Conservation (phyloP, 2,329 filamentous ascomycete species). For the Scytalidium sp. region DNA sequence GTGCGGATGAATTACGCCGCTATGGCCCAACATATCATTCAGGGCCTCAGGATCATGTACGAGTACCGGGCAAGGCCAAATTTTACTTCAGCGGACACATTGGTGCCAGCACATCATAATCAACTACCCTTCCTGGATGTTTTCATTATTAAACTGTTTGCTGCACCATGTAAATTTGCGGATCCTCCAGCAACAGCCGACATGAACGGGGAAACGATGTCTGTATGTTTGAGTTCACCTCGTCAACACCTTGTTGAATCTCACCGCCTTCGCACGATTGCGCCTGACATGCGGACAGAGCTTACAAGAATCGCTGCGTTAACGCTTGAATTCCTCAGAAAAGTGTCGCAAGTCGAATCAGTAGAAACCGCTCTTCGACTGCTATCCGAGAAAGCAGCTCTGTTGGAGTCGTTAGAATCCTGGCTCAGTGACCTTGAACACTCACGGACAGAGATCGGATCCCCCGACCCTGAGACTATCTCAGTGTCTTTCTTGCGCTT, state of each 20-base stretch:
- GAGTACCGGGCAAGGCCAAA: slow-evolving; percentile 36
- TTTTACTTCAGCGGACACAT: slow-evolving; percentile 20
- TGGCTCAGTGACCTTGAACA: slow-evolving; percentile 31
- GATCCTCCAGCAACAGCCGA: slow-evolving; percentile 23
- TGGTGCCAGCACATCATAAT: slow-evolving; percentile 29
- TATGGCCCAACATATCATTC: slow-evolving; percentile 41
- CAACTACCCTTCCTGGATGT: slow-evolving; percentile 37
- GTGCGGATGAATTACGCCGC: slow-evolving; percentile 35
- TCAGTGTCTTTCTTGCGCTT: slow-evolving; percentile 32
- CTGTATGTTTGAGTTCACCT: slow-evolving; percentile 16
- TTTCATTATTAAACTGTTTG: slow-evolving; percentile 40
- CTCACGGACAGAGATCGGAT: slow-evolving; percentile 13
- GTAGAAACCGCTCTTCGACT: slow-evolving; percentile 21
- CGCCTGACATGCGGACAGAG: slow-evolving; percentile 33
- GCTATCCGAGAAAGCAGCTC: slow-evolving; percentile 25
- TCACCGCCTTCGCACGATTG: slow-evolving; percentile 28
- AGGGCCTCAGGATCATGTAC: slow-evolving; percentile 41
- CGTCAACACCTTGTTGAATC: slow-evolving; percentile 19
- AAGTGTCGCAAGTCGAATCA: slow-evolving; percentile 24
- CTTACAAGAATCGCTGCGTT: slow-evolving; percentile 31
- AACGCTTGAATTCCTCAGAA: slow-evolving; percentile 31
- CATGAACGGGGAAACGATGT: slow-evolving; percentile 12
- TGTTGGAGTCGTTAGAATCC: slow-evolving; percentile 29
- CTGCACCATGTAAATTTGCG: slow-evolving; percentile 39
- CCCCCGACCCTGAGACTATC: slow-evolving; percentile 22